Evolutionary conservation across 495 filamentous ascomycete genomes (phyloP).

Genomic region (Penicillium angulare): DNA sequence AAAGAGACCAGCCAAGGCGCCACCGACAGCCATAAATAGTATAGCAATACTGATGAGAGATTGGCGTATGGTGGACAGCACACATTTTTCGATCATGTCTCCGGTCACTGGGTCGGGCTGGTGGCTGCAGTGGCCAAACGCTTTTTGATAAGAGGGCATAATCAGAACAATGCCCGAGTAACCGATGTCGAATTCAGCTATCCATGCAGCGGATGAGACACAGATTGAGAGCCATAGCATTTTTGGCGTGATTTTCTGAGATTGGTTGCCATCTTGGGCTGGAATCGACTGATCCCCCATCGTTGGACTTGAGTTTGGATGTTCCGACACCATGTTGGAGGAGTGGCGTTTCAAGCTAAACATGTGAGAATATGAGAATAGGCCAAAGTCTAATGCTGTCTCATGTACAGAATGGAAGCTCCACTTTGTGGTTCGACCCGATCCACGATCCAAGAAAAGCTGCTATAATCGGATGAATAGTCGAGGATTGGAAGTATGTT

Average conservation of each 20-base stretch:
- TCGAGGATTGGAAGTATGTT: too few species aligned
- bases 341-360: neutral
- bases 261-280: neutral
- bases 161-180: conserved; percentile 22
- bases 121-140: conserved; percentile 23
- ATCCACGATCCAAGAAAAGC: too few species aligned
- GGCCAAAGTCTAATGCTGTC: too few species aligned
- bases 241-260: neutral
- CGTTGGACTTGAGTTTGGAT: neutral
- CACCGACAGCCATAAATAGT: conserved; percentile 25
- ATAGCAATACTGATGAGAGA: conserved; percentile 26
- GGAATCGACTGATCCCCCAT: neutral
- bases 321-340: neutral
- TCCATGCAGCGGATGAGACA: conserved; percentile 26
- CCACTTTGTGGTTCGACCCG: too few species aligned
- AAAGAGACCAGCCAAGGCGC: conserved; percentile 18
- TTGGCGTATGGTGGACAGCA: conserved; percentile 22
- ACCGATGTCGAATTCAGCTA: conserved; percentile 26
- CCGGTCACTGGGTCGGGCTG: conserved; percentile 8
- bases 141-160: conserved; percentile 23
- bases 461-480: too few species aligned
- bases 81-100: conserved; percentile 6
- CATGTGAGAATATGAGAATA: too few species aligned
- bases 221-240: conserved; percentile 4
- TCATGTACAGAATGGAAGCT: too few species aligned